phyloP scores from a whole-genome alignment of 257 asterid genomes.

The Cynanchum wilfordii region DNA sequence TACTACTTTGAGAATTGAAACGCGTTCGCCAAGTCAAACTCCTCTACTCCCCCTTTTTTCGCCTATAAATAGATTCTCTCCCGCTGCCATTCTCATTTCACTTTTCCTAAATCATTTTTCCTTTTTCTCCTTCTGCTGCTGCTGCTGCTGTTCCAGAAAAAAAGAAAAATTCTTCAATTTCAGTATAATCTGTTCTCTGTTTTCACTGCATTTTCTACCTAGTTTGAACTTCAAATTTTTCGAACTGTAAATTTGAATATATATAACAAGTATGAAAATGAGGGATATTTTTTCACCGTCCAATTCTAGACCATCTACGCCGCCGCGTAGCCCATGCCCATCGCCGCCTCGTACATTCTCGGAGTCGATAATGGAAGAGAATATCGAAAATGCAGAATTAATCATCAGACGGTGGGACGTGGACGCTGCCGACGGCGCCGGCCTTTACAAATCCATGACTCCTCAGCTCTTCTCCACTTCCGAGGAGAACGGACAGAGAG shows the following conservation, averaged over 20 bases:
- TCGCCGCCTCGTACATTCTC: constrained; percentile 35
- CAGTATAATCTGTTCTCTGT: no score
- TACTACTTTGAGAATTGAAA: background rate
- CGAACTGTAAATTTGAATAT: background rate
- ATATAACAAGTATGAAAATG: constrained; percentile 6
- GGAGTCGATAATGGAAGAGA: constrained; percentile 51
- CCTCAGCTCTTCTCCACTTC: constrained; percentile 28
- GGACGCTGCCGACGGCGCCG: constrained; percentile 9
- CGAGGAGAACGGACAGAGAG: constrained; percentile 25
- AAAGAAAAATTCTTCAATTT: no score
- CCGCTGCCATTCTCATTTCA: background rate
- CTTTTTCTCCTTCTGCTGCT: background rate
- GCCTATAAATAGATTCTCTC: constrained; percentile 6
- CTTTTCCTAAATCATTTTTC: no score
- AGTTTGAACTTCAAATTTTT: background rate
- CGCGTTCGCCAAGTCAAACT: constrained; percentile 11
- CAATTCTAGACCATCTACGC: constrained; percentile 34
- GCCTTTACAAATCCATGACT: constrained; percentile 11
- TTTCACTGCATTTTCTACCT: no score
- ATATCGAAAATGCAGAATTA: constrained; percentile 42
- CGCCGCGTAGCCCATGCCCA: constrained; percentile 31
- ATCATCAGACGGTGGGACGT: constrained; percentile 40
- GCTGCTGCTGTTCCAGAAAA: no score
- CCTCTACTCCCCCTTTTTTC: background rate
- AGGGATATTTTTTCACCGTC: background rate